Conservation (phyloP, 176 grass and related monocot species). For the Stipa capillata region DNA sequence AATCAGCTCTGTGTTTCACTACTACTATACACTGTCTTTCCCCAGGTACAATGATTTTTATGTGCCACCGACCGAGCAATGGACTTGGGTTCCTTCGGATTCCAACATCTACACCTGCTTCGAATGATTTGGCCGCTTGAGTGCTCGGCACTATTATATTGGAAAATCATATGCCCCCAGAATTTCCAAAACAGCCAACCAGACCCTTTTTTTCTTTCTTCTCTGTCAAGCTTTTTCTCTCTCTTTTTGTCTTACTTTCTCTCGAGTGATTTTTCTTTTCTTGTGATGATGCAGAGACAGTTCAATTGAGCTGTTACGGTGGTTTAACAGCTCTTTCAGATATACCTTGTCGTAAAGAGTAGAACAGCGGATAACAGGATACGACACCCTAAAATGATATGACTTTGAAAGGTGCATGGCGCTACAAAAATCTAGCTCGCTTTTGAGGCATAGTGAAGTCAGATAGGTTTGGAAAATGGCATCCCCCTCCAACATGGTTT, state of each 20-base stretch:
- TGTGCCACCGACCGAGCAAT: not conserved
- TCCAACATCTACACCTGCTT: conserved; percentile 30
- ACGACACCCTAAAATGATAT: not conserved
- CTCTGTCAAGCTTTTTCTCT: too few relatives aligned
- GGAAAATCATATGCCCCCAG: conserved; percentile 19
- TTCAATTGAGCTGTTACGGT: not conserved
- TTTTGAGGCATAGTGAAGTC: not conserved
- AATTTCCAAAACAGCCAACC: conserved; percentile 13
- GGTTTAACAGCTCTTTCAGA: not conserved
- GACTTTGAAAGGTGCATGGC: not conserved
- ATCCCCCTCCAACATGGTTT: not conserved
- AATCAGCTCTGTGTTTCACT: not conserved
- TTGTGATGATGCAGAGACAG: not conserved
- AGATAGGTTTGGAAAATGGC: conserved; percentile 11
- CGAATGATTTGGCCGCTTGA: conserved; percentile 26
- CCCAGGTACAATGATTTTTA: not conserved
- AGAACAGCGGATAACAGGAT: not conserved
- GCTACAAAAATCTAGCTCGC: conserved; percentile 3
- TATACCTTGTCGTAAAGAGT: not conserved
- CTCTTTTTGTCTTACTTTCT: conserved; percentile 26
- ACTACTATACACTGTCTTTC: not conserved
- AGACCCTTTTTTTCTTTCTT: not conserved
- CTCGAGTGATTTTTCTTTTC: not conserved
- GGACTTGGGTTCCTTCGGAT: not conserved
- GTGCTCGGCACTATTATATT: conserved; percentile 37